These are phyloP conservation scores for Recurvomyces mirabilis DNA, from an alignment of 495 filamentous ascomycete genomes.

Conservation along the genomic window DNA sequence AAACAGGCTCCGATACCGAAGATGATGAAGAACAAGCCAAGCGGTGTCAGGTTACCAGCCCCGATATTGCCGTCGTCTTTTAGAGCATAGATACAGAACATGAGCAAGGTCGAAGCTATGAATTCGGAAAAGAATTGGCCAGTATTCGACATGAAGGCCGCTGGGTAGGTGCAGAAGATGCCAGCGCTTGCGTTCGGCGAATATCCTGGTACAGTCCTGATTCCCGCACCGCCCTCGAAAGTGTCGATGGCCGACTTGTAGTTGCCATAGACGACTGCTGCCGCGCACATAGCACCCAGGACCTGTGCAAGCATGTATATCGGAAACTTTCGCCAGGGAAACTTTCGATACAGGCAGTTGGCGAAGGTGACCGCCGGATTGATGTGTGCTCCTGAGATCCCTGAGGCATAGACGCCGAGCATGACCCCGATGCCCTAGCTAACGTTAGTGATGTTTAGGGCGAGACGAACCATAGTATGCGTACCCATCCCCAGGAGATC, in stretches of 20 bases:
- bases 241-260: constrained; percentile 24
- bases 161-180: constrained; percentile 57
- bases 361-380: constrained; percentile 58
- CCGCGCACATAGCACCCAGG: constrained; percentile 27
- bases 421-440: constrained; percentile 46
- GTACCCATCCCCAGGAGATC: constrained; percentile 49
- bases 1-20: constrained; percentile 60
- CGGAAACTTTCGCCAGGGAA: constrained; percentile 44
- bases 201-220: constrained; percentile 47
- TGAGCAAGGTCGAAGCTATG: constrained; percentile 44
- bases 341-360: constrained; percentile 49
- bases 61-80: constrained; percentile 42
- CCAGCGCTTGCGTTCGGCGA: constrained; percentile 47
- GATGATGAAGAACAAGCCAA: constrained; percentile 52
- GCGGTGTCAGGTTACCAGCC: constrained; percentile 29
- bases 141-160: constrained; percentile 43
- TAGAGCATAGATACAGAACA: constrained; percentile 58
- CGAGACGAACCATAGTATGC: constrained; percentile 17
- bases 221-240: constrained; percentile 28
- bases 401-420: constrained; percentile 54
- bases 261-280: constrained; percentile 29
- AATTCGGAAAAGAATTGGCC: constrained; percentile 56
- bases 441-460: constrained; percentile 1
- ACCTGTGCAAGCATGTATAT: constrained; percentile 29
- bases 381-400: constrained; percentile 48